Evolutionary conservation across 257 asterid species (phyloP), one percentile per base, ranked within the genome.

Genomic region (Solanum paucissectum): DNA sequence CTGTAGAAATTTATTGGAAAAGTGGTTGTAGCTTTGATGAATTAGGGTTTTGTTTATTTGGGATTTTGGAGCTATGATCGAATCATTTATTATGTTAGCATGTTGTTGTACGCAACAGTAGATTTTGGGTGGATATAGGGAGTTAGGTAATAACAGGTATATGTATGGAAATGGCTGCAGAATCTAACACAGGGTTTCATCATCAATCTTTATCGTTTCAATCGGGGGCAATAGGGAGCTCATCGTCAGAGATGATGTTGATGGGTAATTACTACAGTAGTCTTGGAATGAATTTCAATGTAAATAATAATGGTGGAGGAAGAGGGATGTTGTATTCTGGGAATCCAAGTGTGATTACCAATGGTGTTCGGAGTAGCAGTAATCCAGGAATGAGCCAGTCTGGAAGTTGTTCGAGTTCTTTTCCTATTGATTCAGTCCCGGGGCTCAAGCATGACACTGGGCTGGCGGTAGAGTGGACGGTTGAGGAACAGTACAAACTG

Each of bases 371-470:
- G 40, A 46, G 85, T 81, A 81, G 85, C 85, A 62, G 40, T 77
- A 87, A 85, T 89, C 76, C 91, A 5, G 92, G 88, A 27, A 88
- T 88, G 88, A 86, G 91, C 86, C 93, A 89, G 64, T 84, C 90
- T 6, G 92, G 89, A 71, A 92, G 91, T 86, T 92, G 92, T 44
- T 29, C 90, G 52, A 89, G 92, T 14, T 86, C 95, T 83, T 93
- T 92, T 36, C 90, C 93, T 84, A 86, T 94, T 86, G 97, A 95
- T 86, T 90, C 96, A 5, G 94, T 88, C 44, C 94, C 96, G 2
- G 98, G 98, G 88, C 87, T 96, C 92, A 95, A 94, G 91, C 98
- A 94, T 91, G 98, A 95, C 23, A 92, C 98, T 0, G 98, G 96
- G 36, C 87, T 96, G 83, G 98, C 95, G 0, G 96, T 88, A 46